Base-by-base conservation (phyloP, 805 yeast species). In the Ascoidea asiatica region DNA sequence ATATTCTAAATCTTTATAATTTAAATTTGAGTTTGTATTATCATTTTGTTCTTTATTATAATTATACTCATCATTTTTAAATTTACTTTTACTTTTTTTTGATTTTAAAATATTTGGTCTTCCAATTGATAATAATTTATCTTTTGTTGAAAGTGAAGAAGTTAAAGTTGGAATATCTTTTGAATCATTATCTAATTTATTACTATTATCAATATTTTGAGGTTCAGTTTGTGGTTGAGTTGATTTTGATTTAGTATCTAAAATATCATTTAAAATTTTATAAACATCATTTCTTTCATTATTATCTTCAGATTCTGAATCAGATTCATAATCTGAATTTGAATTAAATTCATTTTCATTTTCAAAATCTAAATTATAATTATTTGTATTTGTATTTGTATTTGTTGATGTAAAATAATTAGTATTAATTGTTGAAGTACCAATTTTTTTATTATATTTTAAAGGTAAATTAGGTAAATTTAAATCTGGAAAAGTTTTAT, bases 401-500 rank as follows among this genome's bases (percentile, higher is more conserved):
- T n/a, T n/a, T n/a, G n/a, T n/a, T n/a, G n/a, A n/a, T 29, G 15
- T 11, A 11, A 29, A 29, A 11, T 11, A 15, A 29, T 29, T 29
- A 3, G 15, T 11, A 29, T 29, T 29, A 15, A 29, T 11, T 11
- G 35, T 11, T 8, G 35, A 29, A 29, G 35, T 11, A 15, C 15
- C 15, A 11, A 29, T 29, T 29, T 29, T 29, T 29, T 29, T 29
- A n/a, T n/a, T n/a, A 15, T 29, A 29, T 29, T 29, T 29, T 29
- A 29, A 29, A 29, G 35, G 35, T 19, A 83, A 55, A 8, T 59
- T 63, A 4, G 81, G 77, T 19, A 83, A 58, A 7, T 72, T 73
- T 44, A 77, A 73, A 0, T 90, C 94, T 0, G 96, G 95, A 52
- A 75, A 83, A 40, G 61, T 63, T 37, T 63, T 62, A 48, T 69